Evolutionary conservation across 2,329 filamentous ascomycete species (phyloP), one percentile per base, ranked within the genome.

Genomic region (Pseudogymnoascus sp.): DNA sequence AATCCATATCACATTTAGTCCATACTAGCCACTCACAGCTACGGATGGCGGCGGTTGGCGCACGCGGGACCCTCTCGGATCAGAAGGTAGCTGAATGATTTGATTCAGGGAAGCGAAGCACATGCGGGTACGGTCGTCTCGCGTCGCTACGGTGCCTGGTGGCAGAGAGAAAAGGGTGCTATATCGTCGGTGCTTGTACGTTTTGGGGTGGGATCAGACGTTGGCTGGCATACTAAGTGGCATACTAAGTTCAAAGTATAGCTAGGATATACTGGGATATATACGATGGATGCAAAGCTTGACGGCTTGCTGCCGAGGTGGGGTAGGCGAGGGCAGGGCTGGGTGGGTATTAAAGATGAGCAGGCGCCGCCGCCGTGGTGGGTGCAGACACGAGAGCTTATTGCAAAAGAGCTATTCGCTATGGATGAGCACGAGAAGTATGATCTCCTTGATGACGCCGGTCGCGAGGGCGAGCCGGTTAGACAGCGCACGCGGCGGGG

Each of bases 381-480:
- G 37, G 57, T 59, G 57, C 35, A 59, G 21, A 59, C 37, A 26
- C 33, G 26, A 59, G 35, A 59, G 37, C 57, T 59, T 59, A 21
- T 59, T 39, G 21, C 37, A 5, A 40, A 59, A 15, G 57, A 59
- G 35, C 26, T 59, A 59, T 59, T 59, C 33, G 57, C 21, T 7
- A 59, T 59, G 57, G 57, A 59, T 29, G 57, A 59, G 33, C 33
- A 37, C 37, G 33, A 59, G 57, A 59, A 59, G 33, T 40, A 39
- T 39, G 35, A 31, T 39, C 26, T 59, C 5, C 57, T 59, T 59
- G 33, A 37, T 54, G 47, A 54, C n/a, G 47, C 47, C 17, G 47
- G 29, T 15, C 29, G 29, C n/a, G 47, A 54, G 35, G 57, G 37
- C 21, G 21, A 59, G 57, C 35, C 33, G 13, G 24, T 17, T 9